Percentiles rank a stretch among this genome's conserved stretches.
These are phyloP conservation scores for Malus asiatica DNA, from an alignment of 306 rosid genomes.

Conservation along the genomic window DNA sequence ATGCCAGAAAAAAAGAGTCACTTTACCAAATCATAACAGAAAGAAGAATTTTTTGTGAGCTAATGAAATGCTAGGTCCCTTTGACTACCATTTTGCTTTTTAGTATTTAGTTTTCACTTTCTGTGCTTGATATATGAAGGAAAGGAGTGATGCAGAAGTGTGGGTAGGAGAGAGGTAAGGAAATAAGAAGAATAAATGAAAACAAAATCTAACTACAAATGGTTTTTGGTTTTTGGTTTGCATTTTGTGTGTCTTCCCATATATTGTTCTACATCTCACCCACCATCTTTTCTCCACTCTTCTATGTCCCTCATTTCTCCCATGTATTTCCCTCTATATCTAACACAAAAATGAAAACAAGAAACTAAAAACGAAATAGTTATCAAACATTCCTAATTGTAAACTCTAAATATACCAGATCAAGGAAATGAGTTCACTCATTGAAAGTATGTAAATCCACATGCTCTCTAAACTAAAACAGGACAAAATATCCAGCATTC, in stretches of 20 bases:
- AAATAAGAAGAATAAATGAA: neutral
- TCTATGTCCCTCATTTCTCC: neutral
- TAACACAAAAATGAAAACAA: neutral
- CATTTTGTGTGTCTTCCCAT: neutral
- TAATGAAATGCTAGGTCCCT: neutral
- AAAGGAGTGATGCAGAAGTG: neutral
- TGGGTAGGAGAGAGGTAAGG: neutral
- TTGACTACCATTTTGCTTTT: neutral
- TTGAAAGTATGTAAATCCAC: neutral
- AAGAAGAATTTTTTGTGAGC: neutral
- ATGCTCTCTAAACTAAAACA: neutral
- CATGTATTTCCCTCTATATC: neutral
- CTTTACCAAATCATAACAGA: neutral
- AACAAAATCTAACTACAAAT: neutral
- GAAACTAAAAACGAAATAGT: neutral
- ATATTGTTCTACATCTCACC: neutral
- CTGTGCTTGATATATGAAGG: neutral
- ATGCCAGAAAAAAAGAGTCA: neutral
- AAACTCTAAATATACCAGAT: neutral
- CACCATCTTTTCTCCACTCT: neutral
- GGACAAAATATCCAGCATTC: neutral
- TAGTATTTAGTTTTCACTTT: neutral
- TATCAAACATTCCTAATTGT: neutral
- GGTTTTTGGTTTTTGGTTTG: neutral
- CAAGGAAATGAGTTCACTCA: neutral